Percentiles rank a stretch among this genome's conserved stretches.
Conservation (phyloP, 805 yeast species). For the Saccharomycopsis fodiens region DNA sequence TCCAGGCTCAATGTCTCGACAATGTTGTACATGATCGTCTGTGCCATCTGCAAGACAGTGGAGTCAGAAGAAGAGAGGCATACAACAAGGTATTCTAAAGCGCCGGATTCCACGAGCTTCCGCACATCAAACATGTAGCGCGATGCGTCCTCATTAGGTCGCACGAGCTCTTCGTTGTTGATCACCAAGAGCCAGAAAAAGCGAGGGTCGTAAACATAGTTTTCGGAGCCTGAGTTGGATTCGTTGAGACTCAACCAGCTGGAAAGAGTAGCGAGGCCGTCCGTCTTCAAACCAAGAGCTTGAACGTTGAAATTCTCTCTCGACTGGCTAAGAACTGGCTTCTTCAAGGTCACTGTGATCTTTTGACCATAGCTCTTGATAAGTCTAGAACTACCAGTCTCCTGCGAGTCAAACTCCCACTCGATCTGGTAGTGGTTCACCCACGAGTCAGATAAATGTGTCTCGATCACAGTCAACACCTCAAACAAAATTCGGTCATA, state of each 20-base stretch:
- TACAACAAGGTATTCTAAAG: constrained; percentile 44
- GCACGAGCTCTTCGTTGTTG: constrained; percentile 58
- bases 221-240: background rate
- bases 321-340: constrained; percentile 42
- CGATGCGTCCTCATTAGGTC: constrained; percentile 25
- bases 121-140: constrained; percentile 38
- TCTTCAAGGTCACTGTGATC: constrained; percentile 43
- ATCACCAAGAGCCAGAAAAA: constrained; percentile 55
- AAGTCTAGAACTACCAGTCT: background rate
- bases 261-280: background rate
- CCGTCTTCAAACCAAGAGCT: background rate
- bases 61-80: constrained; percentile 34
- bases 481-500: constrained; percentile 57
- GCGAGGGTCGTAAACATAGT: constrained; percentile 54
- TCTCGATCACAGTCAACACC: constrained; percentile 52
- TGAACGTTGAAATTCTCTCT: constrained; percentile 30
- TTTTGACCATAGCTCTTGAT: constrained; percentile 2
- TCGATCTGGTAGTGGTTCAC: constrained; percentile 41
- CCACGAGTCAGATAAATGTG: constrained; percentile 51
- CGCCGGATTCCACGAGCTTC: constrained; percentile 46
- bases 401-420: constrained; percentile 49
- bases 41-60: constrained; percentile 31
- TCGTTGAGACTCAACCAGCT: background rate
- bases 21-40: constrained; percentile 37
- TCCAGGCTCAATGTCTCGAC: constrained; percentile 35